Percentiles rank a stretch among this genome's conserved stretches.
These are phyloP conservation scores for Penicillium canescens DNA, from an alignment of 495 filamentous ascomycete genomes.

Conservation along the genomic window DNA sequence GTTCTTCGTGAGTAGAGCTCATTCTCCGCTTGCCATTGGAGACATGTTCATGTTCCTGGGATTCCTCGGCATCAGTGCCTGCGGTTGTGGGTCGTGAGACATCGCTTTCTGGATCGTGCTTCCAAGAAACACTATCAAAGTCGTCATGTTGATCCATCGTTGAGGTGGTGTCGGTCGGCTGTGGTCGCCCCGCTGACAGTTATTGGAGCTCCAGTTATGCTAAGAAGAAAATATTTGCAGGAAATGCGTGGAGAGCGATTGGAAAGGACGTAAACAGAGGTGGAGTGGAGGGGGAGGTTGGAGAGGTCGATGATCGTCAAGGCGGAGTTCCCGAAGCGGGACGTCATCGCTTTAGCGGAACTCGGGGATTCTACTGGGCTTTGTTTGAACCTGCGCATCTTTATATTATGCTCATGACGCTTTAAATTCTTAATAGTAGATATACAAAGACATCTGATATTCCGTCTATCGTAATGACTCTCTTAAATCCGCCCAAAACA, in stretches of 20 bases:
- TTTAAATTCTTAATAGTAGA: slow-evolving; percentile 1
- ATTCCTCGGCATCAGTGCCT: slow-evolving; percentile 42
- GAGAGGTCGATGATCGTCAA: slow-evolving; percentile 30
- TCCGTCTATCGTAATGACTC: slow-evolving; percentile 2
- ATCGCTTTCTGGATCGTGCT: slow-evolving; percentile 53
- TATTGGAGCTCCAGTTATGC: slow-evolving; percentile 1
- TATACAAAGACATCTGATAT: slow-evolving; percentile 1
- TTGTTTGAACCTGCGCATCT: background rate
- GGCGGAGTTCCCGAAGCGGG: slow-evolving; percentile 30
- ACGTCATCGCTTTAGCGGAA: slow-evolving; percentile 23
- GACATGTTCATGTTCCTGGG: slow-evolving; percentile 32
- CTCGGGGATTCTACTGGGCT: background rate
- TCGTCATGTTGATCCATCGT: slow-evolving; percentile 56
- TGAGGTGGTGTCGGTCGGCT: slow-evolving; percentile 23
- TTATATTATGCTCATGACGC: slow-evolving; percentile 2
- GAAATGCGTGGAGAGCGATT: background rate
- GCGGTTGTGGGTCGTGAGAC: slow-evolving; percentile 49
- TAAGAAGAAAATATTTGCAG: slow-evolving; percentile 5
- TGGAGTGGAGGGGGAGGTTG: slow-evolving; percentile 17
- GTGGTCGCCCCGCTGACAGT: slow-evolving; percentile 17
- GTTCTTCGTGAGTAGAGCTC: slow-evolving; percentile 44
- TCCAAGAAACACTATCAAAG: slow-evolving; percentile 61
- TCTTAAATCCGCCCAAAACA: background rate
- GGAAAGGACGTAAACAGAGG: slow-evolving; percentile 7
- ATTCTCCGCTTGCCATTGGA: slow-evolving; percentile 55